phyloP scores from a whole-genome alignment of 2,329 filamentous ascomycete species.

The Aureobasidium mangrovei region DNA sequence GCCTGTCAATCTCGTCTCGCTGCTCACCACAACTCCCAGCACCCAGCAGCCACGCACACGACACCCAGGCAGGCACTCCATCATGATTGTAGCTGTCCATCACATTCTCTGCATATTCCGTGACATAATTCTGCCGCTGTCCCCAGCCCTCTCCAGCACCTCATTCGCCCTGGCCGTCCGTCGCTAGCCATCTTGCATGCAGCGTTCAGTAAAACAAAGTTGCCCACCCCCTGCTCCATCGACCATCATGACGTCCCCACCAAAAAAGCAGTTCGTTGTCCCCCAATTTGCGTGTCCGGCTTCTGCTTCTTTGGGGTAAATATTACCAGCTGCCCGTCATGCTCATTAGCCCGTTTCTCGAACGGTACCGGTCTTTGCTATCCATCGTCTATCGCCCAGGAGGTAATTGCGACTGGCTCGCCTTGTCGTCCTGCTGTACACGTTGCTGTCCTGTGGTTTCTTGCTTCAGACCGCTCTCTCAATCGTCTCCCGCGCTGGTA shows the following conservation, averaged over 20 bases:
- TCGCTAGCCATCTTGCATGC: constrained; percentile 5
- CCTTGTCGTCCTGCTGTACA: neutral
- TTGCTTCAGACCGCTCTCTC: neutral
- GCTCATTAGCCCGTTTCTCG: constrained; percentile 1
- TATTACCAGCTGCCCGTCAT: constrained; percentile 7
- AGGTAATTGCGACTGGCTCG: neutral
- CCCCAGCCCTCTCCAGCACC: neutral
- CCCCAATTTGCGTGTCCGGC: constrained; percentile 1
- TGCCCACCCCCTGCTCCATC: constrained; percentile 4
- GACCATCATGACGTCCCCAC: constrained; percentile 13
- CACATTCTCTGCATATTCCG: constrained; percentile 6
- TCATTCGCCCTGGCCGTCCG: constrained; percentile 6
- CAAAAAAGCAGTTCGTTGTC: constrained; percentile 13
- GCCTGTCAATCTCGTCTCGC: neutral
- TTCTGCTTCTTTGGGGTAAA: constrained; percentile 8
- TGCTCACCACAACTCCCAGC: neutral
- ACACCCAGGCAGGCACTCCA: neutral
- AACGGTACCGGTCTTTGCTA: neutral
- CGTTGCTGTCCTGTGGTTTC: neutral
- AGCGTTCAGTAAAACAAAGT: constrained; percentile 11
- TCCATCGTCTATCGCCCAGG: neutral
- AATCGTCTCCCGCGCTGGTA: neutral
- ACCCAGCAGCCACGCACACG: neutral
- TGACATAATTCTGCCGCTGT: constrained; percentile 10
- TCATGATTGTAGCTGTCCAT: neutral